Evolutionary conservation across 2,329 filamentous ascomycete species (phyloP).

Genomic region (Colletotrichum zoysiae): DNA sequence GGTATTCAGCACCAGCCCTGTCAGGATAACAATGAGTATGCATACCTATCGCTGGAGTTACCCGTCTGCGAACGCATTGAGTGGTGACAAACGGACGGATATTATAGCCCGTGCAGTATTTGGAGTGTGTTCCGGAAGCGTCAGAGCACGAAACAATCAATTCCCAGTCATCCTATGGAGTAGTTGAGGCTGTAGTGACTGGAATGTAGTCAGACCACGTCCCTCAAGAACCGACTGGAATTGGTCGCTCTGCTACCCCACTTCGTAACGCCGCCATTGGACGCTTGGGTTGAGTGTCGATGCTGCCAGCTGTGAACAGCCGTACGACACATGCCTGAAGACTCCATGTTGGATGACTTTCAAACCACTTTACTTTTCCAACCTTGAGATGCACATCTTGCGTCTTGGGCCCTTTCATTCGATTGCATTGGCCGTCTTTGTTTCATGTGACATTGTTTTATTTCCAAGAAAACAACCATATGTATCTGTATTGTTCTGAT

Average conservation of each 20-base stretch:
- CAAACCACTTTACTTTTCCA: not conserved
- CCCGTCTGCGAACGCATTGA: constrained; percentile 9
- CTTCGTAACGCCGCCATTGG: constrained; percentile 12
- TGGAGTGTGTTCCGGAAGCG: not conserved
- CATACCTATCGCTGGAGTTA: constrained; percentile 22
- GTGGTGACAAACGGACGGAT: not conserved
- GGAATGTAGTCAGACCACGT: not conserved
- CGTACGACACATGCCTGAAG: not conserved
- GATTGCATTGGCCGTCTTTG: no score
- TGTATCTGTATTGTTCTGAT: not conserved
- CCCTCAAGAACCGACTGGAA: constrained; percentile 12
- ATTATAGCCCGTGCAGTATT: not conserved
- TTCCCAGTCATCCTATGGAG: not conserved
- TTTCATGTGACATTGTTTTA: fast-evolving
- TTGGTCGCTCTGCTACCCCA: constrained; percentile 2
- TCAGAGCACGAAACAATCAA: not conserved
- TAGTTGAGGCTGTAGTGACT: not conserved
- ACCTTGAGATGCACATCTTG: not conserved
- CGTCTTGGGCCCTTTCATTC: not conserved
- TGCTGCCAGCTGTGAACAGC: not conserved
- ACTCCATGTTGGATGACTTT: not conserved
- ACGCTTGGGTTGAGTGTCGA: not conserved
- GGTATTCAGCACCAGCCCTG: not conserved
- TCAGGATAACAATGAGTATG: not conserved
- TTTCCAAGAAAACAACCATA: not conserved